Base-by-base conservation (phyloP, 208 protist species). In the Trypanosoma avium region DNA sequence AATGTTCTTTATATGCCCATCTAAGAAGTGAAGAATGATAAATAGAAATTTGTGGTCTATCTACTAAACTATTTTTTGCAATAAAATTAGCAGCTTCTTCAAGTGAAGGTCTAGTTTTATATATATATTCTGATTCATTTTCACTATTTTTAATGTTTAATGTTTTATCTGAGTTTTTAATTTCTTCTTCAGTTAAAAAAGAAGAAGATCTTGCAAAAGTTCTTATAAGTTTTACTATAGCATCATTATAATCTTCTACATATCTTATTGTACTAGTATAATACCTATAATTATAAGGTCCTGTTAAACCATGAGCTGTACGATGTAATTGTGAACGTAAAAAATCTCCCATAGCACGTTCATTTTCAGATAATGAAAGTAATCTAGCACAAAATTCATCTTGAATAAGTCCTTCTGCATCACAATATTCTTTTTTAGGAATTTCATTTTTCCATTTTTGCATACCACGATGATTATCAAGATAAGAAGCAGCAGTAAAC, bases 241-340 rank as follows among this genome's bases (percentile, higher is more conserved):
- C 57, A 12, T 33, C 24, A 40, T 66, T 69, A 55, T 91, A 88
- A 40, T 86, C 73, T 47, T 79, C 74, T 2, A 88, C 50, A 40
- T 56, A 84, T 36, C 57, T 19, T 64, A 76, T 83, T 10, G 81
- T 73, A 54, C 65, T 76, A n/a, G 72, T 73, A 43, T 67, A 81
- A 57, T 80, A 91, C 29, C 45, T 42, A 63, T 67, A 87, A 12
- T 88, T 73, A 10, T 38, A 53, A 0, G 73, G 73, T 43, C 73
- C 57, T 54, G 67, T 77, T 32, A 87, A 69, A n/a, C 79, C 82
- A 56, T 80, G 72, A 3, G 77, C 80, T 57, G 77, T 73, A 29
- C 82, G 77, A 67, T 72, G 56, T 29, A 89, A 64, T 36, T 77
- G 61, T 13, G 68, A 72, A 42, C 62, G 71, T 33, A 90, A 43